Base-by-base conservation (phyloP, 257 asterid species). In the Lycium barbarum region DNA sequence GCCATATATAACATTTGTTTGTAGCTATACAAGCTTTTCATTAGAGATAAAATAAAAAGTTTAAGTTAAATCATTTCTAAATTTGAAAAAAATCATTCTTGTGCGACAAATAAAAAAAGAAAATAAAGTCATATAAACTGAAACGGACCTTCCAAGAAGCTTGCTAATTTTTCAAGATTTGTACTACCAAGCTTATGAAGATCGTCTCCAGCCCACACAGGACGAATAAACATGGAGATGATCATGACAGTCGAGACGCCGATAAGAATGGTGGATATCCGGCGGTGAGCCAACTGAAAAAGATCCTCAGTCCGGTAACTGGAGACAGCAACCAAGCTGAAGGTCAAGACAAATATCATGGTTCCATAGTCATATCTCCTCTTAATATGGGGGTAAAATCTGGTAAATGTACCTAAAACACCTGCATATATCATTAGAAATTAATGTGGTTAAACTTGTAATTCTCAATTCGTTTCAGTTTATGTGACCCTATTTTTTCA, bases 121-220 rank as follows among this genome's bases (percentile, higher is more conserved):
- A 61, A 68, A 68, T 38, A 68, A 15, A 7, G 14, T 14, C 26
- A 17, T 3, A 15, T 40, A 70, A 8, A 38, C 4, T 18, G 6
- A 67, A 36, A 67, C 51, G 1, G 5, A 92, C 98, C 97, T 90
- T 95, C 87, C 40, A 94, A 84, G 78, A 89, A 92, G 38, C 9
- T 83, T 26, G 91, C 96, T 65, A 95, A 85, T 22, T 95, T 93
- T 36, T 90, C 91, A 8, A 95, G 54, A 83, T 94, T 94, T 1
- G 61, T 65, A 80, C 93, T 87, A 47, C 86, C 40, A 22, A 88
- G 66, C 51, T 83, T 83, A 73, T 95, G 98, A 83, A 95, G 82
- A 89, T 95, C 97, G 40, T 88, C 90, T 14, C 98, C 98, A 12
- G 98, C 98, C 98, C 98, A 95, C 35, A 89, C 98, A 1, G 98